Evolutionary conservation across 2,329 filamentous ascomycete genomes (phyloP).

Genomic region (Phaeosphaeria sp.): DNA sequence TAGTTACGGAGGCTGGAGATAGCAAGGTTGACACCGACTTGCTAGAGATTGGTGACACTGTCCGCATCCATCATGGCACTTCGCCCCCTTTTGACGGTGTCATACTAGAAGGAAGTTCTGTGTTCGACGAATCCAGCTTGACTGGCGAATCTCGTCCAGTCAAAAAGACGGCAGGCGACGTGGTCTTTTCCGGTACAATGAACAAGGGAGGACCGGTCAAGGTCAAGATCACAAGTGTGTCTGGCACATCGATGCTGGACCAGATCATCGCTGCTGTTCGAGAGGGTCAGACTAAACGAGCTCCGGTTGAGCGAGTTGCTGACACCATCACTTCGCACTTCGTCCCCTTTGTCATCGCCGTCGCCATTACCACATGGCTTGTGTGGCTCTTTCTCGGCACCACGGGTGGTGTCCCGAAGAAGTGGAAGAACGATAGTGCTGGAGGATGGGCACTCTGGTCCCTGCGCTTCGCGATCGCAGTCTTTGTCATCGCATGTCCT

Average conservation of each 20-base stretch:
- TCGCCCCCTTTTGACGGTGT: slow-evolving; percentile 85
- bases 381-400: slow-evolving; percentile 72
- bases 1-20: slow-evolving; percentile 60
- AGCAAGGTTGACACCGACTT: slow-evolving; percentile 67
- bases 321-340: slow-evolving; percentile 78
- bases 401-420: slow-evolving; percentile 61
- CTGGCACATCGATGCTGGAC: slow-evolving; percentile 77
- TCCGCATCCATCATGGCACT: slow-evolving; percentile 77
- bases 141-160: slow-evolving; percentile 78
- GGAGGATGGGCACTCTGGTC: slow-evolving; percentile 77
- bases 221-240: slow-evolving; percentile 67
- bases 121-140: slow-evolving; percentile 88
- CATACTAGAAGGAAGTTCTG: slow-evolving; percentile 63
- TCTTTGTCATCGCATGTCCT: slow-evolving; percentile 86
- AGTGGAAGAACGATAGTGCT: slow-evolving; percentile 60
- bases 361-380: slow-evolving; percentile 74
- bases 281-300: slow-evolving; percentile 77
- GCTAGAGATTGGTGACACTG: slow-evolving; percentile 61
- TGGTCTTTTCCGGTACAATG: slow-evolving; percentile 75
- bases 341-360: slow-evolving; percentile 72
- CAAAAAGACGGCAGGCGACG: slow-evolving; percentile 67
- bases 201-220: slow-evolving; percentile 71
- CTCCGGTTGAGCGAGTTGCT: slow-evolving; percentile 77
- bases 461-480: slow-evolving; percentile 82
- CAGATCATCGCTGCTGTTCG: slow-evolving; percentile 78